phyloP scores from a whole-genome alignment of 2,329 filamentous ascomycete genomes.

The Scedosporium boydii region DNA sequence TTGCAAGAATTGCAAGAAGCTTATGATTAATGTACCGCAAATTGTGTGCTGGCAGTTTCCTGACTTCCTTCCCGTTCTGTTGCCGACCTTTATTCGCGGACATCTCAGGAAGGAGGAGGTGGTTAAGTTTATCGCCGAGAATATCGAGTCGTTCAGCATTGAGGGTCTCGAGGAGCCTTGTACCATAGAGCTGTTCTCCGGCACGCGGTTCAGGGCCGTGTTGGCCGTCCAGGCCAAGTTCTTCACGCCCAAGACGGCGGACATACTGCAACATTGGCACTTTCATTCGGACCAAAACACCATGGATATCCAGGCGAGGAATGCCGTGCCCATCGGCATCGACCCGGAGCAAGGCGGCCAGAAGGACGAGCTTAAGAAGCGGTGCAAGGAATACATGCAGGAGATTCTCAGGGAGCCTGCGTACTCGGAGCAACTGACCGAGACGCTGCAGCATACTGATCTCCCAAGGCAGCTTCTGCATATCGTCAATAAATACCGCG shows the following conservation, averaged over 20 bases:
- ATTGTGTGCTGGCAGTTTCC: slow-evolving; percentile 51
- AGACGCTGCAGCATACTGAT: slow-evolving; percentile 31
- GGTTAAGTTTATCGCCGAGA: slow-evolving; percentile 35
- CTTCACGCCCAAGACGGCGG: slow-evolving; percentile 37
- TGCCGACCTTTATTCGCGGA: slow-evolving; percentile 39
- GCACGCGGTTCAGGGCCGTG: slow-evolving; percentile 30
- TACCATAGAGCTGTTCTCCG: slow-evolving; percentile 39
- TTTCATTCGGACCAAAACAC: slow-evolving; percentile 25
- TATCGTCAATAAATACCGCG: slow-evolving; percentile 38
- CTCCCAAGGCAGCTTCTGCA: slow-evolving; percentile 36
- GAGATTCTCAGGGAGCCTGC: slow-evolving; percentile 35
- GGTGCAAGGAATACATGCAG: slow-evolving; percentile 38
- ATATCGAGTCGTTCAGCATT: slow-evolving; percentile 34
- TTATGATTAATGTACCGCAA: slow-evolving; percentile 38
- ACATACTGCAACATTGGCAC: slow-evolving; percentile 43
- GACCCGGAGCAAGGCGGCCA: slow-evolving; percentile 31
- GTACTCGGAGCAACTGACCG: slow-evolving; percentile 42
- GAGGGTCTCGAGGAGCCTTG: slow-evolving; percentile 32
- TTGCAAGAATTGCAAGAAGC: slow-evolving; percentile 46
- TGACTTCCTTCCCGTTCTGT: slow-evolving; percentile 42
- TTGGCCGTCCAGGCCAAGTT: slow-evolving; percentile 41
- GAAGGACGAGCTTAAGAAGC: slow-evolving; percentile 35
- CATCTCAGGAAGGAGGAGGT: slow-evolving; percentile 44
- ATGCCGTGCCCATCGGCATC: slow-evolving; percentile 40
- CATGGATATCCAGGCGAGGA: slow-evolving; percentile 30